phyloP scores from a whole-genome alignment of 1,284 basidiomycete genomes.

The Meira miltonrushii region DNA sequence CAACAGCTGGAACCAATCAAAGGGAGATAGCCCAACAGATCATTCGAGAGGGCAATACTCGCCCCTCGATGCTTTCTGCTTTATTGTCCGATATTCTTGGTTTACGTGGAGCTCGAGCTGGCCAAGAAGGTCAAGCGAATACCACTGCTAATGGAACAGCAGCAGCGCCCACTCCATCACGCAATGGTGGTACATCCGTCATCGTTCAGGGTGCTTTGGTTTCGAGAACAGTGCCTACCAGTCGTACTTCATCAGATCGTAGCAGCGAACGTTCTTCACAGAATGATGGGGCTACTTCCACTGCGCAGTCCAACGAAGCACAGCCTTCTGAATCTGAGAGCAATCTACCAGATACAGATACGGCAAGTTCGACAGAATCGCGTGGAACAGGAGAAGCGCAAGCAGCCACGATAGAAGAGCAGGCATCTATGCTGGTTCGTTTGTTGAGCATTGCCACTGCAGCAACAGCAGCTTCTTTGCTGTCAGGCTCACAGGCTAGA shows the following conservation, averaged over 20 bases:
- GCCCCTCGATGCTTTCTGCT: constrained; percentile 8
- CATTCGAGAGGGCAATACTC: not conserved
- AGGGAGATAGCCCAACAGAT: too few relatives aligned
- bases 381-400: constrained; percentile 16
- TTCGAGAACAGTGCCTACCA: constrained; percentile 20
- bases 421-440: constrained; percentile 47
- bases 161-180: not conserved
- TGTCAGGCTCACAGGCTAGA: constrained; percentile 11
- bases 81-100: constrained; percentile 7
- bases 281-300: not conserved
- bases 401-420: constrained; percentile 45
- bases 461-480: constrained; percentile 46
- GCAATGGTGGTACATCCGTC: constrained; percentile 43
- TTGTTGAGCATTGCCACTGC: constrained; percentile 46
- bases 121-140: not conserved
- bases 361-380: not conserved
- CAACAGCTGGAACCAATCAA: too few relatives aligned
- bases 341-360: not conserved
- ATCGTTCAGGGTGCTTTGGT: constrained; percentile 49
- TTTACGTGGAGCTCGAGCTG: not conserved
- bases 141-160: not conserved
- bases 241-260: not conserved
- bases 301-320: not conserved
- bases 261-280: not conserved
- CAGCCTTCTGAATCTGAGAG: not conserved